Evolutionary conservation across 1,139 yeast species (phyloP).

Genomic region (Kodamaea fungicola): DNA sequence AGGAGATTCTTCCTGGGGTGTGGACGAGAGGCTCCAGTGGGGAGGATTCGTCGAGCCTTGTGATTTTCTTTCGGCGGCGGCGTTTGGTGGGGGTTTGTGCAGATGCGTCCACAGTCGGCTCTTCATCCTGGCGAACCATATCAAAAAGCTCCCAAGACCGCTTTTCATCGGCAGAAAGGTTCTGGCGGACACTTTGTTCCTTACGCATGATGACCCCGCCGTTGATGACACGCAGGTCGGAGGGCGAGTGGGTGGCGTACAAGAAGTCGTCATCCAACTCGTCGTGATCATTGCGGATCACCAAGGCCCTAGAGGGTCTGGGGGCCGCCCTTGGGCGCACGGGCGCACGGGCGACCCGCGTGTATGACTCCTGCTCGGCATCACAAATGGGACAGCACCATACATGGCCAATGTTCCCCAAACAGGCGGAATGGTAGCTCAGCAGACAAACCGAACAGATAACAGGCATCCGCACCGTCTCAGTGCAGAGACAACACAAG

Average conservation of each 20-base stretch:
- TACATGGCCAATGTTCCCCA: constrained; percentile 20
- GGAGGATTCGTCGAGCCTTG: constrained; percentile 10
- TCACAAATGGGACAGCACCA: constrained; percentile 50
- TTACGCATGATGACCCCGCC: constrained; percentile 41
- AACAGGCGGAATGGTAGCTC: constrained; percentile 34
- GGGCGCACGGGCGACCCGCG: background rate
- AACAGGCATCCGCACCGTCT: constrained; percentile 9
- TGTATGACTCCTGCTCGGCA: constrained; percentile 26
- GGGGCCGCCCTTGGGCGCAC: background rate
- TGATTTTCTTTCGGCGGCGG: constrained; percentile 23
- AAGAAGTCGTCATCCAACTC: constrained; percentile 38
- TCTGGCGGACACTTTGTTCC: constrained; percentile 30
- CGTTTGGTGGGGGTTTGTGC: constrained; percentile 12
- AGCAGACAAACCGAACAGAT: constrained; percentile 34
- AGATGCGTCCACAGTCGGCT: background rate
- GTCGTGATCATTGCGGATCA: constrained; percentile 30
- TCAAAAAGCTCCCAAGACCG: constrained; percentile 42
- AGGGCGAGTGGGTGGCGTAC: constrained; percentile 13
- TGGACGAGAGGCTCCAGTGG: too few species aligned
- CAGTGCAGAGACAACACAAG: constrained; percentile 35
- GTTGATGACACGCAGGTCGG: constrained; percentile 22
- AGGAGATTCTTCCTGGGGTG: constrained; percentile 9
- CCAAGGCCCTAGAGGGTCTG: constrained; percentile 9
- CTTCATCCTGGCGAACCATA: constrained; percentile 18
- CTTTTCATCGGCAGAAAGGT: constrained; percentile 34